A percentile compares a stretch with the other conserved stretches of the same genome.
phyloP scores from a whole-genome alignment of 208 protist species.

The Leishmania arabica region DNA sequence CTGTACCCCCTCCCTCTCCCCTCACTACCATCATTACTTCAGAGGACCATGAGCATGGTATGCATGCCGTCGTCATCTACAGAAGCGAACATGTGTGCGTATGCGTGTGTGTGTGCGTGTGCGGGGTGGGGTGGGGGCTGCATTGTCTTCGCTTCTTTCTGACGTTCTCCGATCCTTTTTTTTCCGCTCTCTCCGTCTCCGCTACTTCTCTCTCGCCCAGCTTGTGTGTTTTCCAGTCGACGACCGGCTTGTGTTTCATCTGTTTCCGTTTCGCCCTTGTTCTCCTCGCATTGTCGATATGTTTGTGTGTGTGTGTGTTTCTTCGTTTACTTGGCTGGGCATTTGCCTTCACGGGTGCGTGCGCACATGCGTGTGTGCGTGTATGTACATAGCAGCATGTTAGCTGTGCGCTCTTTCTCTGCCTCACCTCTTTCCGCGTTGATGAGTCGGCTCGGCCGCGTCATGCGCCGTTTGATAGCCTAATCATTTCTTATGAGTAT shows the following conservation, averaged over 20 bases:
- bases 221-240: not conserved
- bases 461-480: too few species aligned
- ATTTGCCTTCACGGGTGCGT: not conserved
- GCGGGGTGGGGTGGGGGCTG: too few species aligned
- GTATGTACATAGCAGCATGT: too few species aligned
- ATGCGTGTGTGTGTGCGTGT: not conserved
- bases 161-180: not conserved
- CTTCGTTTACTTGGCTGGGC: not conserved
- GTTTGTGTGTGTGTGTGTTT: not conserved
- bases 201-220: not conserved
- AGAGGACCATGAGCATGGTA: not conserved
- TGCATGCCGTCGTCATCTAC: not conserved
- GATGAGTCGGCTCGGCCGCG: too few species aligned
- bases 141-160: not conserved
- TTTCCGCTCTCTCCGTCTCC: too few species aligned
- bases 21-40: not conserved
- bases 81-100: not conserved
- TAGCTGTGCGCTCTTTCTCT: not conserved
- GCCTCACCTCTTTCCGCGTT: not conserved
- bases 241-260: not conserved
- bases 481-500: too few species aligned
- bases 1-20: not conserved
- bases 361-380: too few species aligned
- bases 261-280: not conserved
- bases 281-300: not conserved